A percentile compares a stretch with the other conserved stretches of the same genome.
Conservation (phyloP, 306 rosid species). For the Ormosia emarginata region DNA sequence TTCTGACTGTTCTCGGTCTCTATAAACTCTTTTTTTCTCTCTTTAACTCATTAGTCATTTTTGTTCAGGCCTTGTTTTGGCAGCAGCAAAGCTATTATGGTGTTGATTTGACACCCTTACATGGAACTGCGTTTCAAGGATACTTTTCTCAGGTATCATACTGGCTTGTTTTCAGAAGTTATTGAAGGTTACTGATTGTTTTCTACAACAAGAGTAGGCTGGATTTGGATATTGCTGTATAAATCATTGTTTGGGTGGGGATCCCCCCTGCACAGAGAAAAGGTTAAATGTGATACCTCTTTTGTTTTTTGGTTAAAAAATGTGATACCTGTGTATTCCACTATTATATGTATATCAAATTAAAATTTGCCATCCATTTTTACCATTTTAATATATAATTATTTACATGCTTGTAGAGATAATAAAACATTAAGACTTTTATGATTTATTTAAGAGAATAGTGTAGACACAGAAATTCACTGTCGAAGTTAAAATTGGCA, state of each 20-base stretch:
- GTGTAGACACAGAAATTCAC: neutral
- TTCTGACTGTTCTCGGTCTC: neutral
- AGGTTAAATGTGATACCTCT: neutral
- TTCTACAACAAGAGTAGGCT: slow-evolving; percentile 2
- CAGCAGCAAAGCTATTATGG: slow-evolving; percentile 95
- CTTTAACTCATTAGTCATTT: neutral
- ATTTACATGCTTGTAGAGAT: neutral
- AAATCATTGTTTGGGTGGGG: neutral
- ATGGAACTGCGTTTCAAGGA: slow-evolving; percentile 71
- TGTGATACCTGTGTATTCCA: neutral
- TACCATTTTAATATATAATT: neutral
- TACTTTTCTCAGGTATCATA: slow-evolving; percentile 70
- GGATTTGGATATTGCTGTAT: neutral
- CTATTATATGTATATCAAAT: neutral
- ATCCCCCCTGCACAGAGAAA: neutral
- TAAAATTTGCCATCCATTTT: neutral
- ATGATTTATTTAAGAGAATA: slow-evolving; percentile 5
- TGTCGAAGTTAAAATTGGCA: neutral
- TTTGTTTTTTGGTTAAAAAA: neutral
- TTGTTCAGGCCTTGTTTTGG: slow-evolving; percentile 85
- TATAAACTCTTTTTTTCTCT: neutral
- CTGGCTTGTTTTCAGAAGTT: slow-evolving; percentile 12
- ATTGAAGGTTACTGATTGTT: neutral
- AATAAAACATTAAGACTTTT: neutral
- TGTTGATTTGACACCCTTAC: slow-evolving; percentile 80